Conservation (phyloP, 2,329 filamentous ascomycete genomes). For the Lasiodiplodia hormozganensis region DNA sequence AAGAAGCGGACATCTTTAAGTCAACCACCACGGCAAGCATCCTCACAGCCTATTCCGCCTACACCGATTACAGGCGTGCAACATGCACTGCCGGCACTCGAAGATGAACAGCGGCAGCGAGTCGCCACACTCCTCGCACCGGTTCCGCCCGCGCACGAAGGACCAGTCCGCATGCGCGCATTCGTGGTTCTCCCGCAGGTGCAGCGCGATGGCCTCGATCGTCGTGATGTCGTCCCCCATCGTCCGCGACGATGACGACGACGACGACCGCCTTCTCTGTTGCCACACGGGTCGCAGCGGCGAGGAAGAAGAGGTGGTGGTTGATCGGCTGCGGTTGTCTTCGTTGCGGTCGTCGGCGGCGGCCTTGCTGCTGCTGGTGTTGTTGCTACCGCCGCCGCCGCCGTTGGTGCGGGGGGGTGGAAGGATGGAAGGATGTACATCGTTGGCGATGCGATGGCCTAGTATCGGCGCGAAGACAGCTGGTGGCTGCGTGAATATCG, state of each 20-base stretch:
- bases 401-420: neutral
- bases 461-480: too few relatives aligned
- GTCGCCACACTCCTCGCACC: slow-evolving; percentile 18
- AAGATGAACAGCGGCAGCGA: slow-evolving; percentile 17
- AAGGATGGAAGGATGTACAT: too few relatives aligned
- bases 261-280: too few relatives aligned
- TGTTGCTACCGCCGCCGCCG: too few relatives aligned
- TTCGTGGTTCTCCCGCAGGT: slow-evolving; percentile 20
- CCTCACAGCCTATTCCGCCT: slow-evolving; percentile 19
- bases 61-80: slow-evolving; percentile 14
- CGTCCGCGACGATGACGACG: neutral
- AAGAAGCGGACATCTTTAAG: too few relatives aligned
- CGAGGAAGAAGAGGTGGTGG: neutral
- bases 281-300: too few relatives aligned
- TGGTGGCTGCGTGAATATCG: neutral
- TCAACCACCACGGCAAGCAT: too few relatives aligned
- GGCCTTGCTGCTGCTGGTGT: too few relatives aligned
- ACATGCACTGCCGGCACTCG: slow-evolving; percentile 11
- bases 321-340: neutral
- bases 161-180: slow-evolving; percentile 4
- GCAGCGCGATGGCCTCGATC: neutral
- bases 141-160: neutral
- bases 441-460: neutral
- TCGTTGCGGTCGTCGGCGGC: too few relatives aligned
- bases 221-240: neutral